Evolutionary conservation across 2,329 filamentous ascomycete genomes (phyloP).

Genomic region (Hyphodiscus sp.): DNA sequence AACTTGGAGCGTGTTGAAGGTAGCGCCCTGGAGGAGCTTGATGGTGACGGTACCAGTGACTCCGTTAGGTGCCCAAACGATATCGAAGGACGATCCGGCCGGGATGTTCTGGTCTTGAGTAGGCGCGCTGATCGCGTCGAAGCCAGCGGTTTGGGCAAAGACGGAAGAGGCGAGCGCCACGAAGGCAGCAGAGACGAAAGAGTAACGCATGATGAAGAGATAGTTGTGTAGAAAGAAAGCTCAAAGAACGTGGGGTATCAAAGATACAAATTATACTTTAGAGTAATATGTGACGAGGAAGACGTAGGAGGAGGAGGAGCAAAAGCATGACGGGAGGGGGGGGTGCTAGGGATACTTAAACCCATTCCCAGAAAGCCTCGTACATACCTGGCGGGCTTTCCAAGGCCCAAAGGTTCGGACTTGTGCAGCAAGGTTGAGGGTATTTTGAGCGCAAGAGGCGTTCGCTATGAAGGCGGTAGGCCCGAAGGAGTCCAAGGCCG

Average conservation of each 20-base stretch:
- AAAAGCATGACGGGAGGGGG: neutral
- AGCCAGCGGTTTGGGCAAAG: constrained; percentile 49
- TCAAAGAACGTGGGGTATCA: neutral
- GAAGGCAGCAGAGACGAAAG: constrained; percentile 22
- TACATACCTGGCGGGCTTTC: too few relatives aligned
- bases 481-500: neutral
- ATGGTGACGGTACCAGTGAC: constrained; percentile 44
- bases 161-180: constrained; percentile 22
- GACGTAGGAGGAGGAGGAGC: neutral
- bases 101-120: constrained; percentile 36
- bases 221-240: neutral
- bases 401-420: neutral
- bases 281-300: neutral
- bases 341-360: neutral
- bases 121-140: constrained; percentile 48
- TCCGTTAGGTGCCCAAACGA: constrained; percentile 42
- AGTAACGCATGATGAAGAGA: constrained; percentile 25
- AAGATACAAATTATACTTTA: neutral
- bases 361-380: neutral
- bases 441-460: too few relatives aligned
- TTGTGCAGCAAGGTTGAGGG: neutral
- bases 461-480: neutral
- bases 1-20: constrained; percentile 37
- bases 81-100: constrained; percentile 43
- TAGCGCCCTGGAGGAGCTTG: constrained; percentile 46